Evolutionary conservation across 2,329 filamentous ascomycete genomes (phyloP).

Genomic region (Fusarium xyrophilum): DNA sequence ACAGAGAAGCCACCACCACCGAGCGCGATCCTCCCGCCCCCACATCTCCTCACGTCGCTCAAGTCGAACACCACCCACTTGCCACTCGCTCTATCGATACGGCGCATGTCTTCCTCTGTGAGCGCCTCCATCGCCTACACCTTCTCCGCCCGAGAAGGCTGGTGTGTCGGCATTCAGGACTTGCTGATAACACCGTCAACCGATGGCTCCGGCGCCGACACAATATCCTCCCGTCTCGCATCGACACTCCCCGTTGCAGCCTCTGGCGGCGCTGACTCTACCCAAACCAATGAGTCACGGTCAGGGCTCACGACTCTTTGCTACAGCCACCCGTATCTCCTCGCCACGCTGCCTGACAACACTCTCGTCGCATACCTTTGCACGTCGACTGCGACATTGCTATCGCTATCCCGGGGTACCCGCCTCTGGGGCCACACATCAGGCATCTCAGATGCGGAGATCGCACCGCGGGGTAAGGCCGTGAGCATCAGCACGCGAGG

Average conservation of each 20-base stretch:
- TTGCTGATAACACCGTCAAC: constrained; percentile 63
- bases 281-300: constrained; percentile 15
- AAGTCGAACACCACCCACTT: constrained; percentile 80
- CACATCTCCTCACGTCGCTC: constrained; percentile 73
- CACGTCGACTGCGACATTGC: constrained; percentile 69
- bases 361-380: constrained; percentile 84
- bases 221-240: constrained; percentile 48
- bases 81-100: constrained; percentile 82
- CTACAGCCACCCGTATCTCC: constrained; percentile 82
- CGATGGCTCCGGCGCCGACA: constrained; percentile 40
- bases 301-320: constrained; percentile 63
- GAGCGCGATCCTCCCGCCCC: constrained; percentile 32
- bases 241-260: constrained; percentile 46
- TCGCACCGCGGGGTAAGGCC: constrained; percentile 83
- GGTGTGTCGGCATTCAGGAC: constrained; percentile 93
- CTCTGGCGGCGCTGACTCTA: constrained; percentile 12
- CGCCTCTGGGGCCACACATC: constrained; percentile 92
- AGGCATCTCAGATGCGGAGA: constrained; percentile 83
- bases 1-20: background rate
- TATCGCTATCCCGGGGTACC: constrained; percentile 75
- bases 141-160: constrained; percentile 78
- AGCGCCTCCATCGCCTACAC: constrained; percentile 90
- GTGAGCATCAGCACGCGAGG: constrained; percentile 87
- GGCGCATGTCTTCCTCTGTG: constrained; percentile 67
- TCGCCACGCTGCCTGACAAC: constrained; percentile 85